These are phyloP conservation scores for Truncatella angustata DNA, from an alignment of 2,329 filamentous ascomycete genomes.

Conservation along the genomic window DNA sequence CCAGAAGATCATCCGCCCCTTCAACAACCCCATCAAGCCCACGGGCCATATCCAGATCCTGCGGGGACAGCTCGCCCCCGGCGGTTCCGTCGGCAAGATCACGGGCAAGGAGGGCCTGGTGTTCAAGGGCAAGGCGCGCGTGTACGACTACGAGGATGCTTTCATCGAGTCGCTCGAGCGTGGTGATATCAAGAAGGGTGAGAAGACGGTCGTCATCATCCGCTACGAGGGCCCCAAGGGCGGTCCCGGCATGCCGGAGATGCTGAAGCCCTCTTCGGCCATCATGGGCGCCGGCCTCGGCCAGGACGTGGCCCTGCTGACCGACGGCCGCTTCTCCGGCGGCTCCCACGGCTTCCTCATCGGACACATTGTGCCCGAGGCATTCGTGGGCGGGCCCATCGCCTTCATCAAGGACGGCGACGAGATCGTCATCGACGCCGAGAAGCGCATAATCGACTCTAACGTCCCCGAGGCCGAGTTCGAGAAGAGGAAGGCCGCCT, in stretches of 20 bases:
- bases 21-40: slow-evolving; percentile 80
- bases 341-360: slow-evolving; percentile 86
- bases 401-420: slow-evolving; percentile 81
- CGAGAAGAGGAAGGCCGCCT: slow-evolving; percentile 52
- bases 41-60: slow-evolving; percentile 90
- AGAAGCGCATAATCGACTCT: slow-evolving; percentile 67
- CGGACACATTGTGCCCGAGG: slow-evolving; percentile 84
- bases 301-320: slow-evolving; percentile 71
- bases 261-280: slow-evolving; percentile 87
- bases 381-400: slow-evolving; percentile 81
- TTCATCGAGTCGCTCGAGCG: slow-evolving; percentile 76
- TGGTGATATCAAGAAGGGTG: slow-evolving; percentile 76
- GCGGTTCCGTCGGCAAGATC: slow-evolving; percentile 88
- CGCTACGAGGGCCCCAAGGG: slow-evolving; percentile 93
- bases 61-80: slow-evolving; percentile 79
- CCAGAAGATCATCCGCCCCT: slow-evolving; percentile 77
- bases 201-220: slow-evolving; percentile 88
- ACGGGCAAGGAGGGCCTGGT: slow-evolving; percentile 88
- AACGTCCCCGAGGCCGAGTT: slow-evolving; percentile 66
- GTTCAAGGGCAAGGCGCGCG: slow-evolving; percentile 77
- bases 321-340: slow-evolving; percentile 75
- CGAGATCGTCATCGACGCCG: slow-evolving; percentile 77
- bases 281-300: slow-evolving; percentile 89
- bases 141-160: slow-evolving; percentile 80
- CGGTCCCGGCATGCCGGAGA: slow-evolving; percentile 92